These are phyloP conservation scores for Rutstroemia sp. DNA, from an alignment of 2,329 filamentous ascomycete species.

Conservation along the genomic window DNA sequence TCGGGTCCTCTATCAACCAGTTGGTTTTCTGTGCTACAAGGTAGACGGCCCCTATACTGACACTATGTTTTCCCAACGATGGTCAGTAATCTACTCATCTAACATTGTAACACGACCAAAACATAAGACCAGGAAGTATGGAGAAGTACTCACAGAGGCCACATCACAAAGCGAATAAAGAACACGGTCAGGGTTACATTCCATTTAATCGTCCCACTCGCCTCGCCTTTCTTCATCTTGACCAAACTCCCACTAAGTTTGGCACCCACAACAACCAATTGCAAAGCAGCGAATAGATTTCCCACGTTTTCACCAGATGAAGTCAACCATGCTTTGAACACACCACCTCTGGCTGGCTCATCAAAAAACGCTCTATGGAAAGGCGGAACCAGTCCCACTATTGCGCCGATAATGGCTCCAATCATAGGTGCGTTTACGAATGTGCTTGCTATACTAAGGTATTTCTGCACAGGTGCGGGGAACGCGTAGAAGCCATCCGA, in stretches of 20 bases:
- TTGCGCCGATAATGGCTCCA: conserved; percentile 48
- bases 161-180: conserved; percentile 52
- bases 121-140: no score
- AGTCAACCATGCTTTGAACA: conserved; percentile 61
- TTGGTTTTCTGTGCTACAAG: conserved; percentile 43
- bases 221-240: conserved; percentile 34
- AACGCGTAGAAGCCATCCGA: conserved; percentile 14
- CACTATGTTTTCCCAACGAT: not conserved
- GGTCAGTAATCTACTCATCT: no score
- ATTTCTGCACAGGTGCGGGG: conserved; percentile 12
- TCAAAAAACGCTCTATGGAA: conserved; percentile 57
- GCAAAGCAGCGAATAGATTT: conserved; percentile 55
- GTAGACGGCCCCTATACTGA: conserved; percentile 49
- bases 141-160: conserved; percentile 37
- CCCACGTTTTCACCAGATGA: conserved; percentile 53
- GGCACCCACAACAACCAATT: conserved; percentile 58
- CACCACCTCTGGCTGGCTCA: conserved; percentile 48
- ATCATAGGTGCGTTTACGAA: conserved; percentile 57
- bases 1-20: conserved; percentile 48
- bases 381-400: conserved; percentile 51
- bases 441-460: conserved; percentile 28
- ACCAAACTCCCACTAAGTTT: conserved; percentile 49
- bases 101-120: no score
- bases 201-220: conserved; percentile 38
- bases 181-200: conserved; percentile 41